Evolutionary conservation across 805 yeast species (phyloP), one percentile per base, ranked within the genome.

Genomic region (Kodamaea restingae): DNA sequence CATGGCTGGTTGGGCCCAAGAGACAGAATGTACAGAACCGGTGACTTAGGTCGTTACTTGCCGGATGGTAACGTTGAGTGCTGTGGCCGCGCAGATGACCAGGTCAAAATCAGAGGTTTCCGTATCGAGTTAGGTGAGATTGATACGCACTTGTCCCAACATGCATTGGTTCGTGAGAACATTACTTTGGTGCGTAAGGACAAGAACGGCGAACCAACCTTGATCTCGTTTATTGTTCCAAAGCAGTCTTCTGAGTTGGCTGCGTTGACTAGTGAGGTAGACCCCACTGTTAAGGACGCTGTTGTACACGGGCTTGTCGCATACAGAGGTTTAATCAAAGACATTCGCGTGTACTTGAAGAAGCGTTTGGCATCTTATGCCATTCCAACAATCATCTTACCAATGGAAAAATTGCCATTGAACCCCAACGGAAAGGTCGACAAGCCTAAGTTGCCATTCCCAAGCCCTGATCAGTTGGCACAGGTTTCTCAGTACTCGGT

Each of bases 351-450:
- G n/a, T 52, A 60, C 47, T 75, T 93, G 63, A 87, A 87, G 65
- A 87, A 82, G 55, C 82, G 95, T 64, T 73, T 93, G 42, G 97
- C 98, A 0, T 74, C 84, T 10, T 93, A 93, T 60, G 96, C 98
- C 12, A 82, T 93, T 34, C 99, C 99, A 32, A 75, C 96, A 1
- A 71, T 91, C 25, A 81, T 93, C 54, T 91, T 93, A 36, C 97
- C 97, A 11, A 71, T 95, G 68, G 71, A 76, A 18, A 81, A 80
- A 52, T 66, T 93, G 57, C 98, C 98, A 18, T 72, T 93, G 63
- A 93, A 93, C 65, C 99, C 99, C 43, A 93, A 93, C 60, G 99
- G 99, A 52, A 93, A 93, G 64, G 88, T 93, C 42, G 99, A 93
- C 67, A 93, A 93, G 68, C 98, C 98, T 26, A 88, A 91, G 55